Evolutionary conservation across 306 rosid species (phyloP), one percentile per base, ranked within the genome.

Genomic region (Elaeagnus macrophylla): DNA sequence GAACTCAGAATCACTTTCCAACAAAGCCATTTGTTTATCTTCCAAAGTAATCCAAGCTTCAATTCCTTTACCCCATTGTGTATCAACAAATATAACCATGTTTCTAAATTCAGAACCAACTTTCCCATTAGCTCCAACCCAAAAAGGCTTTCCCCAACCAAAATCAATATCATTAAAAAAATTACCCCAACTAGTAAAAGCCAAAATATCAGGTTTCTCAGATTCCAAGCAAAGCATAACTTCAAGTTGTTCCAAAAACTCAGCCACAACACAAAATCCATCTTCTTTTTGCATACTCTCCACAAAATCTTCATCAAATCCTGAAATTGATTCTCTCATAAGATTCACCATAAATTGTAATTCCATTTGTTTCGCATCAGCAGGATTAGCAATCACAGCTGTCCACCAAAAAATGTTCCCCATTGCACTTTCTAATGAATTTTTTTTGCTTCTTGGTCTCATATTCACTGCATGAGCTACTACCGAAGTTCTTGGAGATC

Each of bases 141-240:
- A 83, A 50, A 57, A n/a, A 2, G 86, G 86, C 66, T 54, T 72
- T 3, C 86, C 86, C 72, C 69, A 74, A 1, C 91, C 84, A 63
- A 80, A 83, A 57, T 83, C 80, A 3, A 70, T 10, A 12, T 77
- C 76, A 18, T 48, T 38, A 6, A 80, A 73, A 59, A 77, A 51
- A 13, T 69, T 37, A 0, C 51, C 35, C 77, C 86, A 83, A 52
- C 83, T 80, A 10, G 86, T 63, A 17, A 77, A 69, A n/a, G 58
- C 63, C 38, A 57, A 13, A 5, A 57, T 42, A 9, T 67, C 57
- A 3, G 81, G 67, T 18, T 20, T 58, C 32, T 42, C 51, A 19
- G 40, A 9, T 3, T 73, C 76, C 0, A 37, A 5, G 4, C 43
- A 37, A 3, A 53, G 15, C 67, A 65, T 49, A 0, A 25, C 66